Conservation (phyloP, 2,329 filamentous ascomycete genomes). For the Aspergillus fructus region DNA sequence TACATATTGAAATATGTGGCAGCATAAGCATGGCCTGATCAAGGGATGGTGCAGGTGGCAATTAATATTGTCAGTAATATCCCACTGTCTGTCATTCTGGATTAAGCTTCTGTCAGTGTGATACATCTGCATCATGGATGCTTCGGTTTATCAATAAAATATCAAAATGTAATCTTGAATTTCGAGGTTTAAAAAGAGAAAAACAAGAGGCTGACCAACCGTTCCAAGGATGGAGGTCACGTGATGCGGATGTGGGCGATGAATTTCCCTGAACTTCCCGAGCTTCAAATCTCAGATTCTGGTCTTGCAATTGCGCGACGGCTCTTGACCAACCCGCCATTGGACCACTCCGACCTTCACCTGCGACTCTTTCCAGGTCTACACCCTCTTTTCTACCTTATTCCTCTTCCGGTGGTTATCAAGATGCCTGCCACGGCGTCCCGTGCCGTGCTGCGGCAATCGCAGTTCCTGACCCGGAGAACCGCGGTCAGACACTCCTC, state of each 20-base stretch:
- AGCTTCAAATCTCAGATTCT: constrained; percentile 41
- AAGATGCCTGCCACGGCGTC: constrained; percentile 46
- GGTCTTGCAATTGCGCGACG: constrained; percentile 36
- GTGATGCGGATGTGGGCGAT: constrained; percentile 17
- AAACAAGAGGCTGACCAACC: background rate
- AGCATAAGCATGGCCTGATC: background rate
- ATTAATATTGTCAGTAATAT: background rate
- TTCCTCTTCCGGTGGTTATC: constrained; percentile 27
- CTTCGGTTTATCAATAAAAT: background rate
- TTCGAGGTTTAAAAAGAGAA: background rate
- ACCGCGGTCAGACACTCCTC: constrained; percentile 49
- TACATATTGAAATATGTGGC: background rate
- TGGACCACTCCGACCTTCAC: constrained; percentile 37
- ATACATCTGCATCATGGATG: background rate
- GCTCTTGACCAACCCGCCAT: constrained; percentile 37
- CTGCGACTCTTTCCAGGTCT: constrained; percentile 29
- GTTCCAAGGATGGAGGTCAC: constrained; percentile 8
- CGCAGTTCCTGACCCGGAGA: constrained; percentile 47
- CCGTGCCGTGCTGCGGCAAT: constrained; percentile 48
- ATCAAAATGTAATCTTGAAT: background rate
- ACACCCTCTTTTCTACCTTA: constrained; percentile 28
- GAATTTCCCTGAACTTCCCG: constrained; percentile 44
- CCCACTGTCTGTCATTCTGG: background rate
- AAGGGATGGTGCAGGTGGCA: background rate
- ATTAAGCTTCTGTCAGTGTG: background rate